Conservation (phyloP, 2,329 filamentous ascomycete species). For the Colletotrichum lindemuthianum region DNA sequence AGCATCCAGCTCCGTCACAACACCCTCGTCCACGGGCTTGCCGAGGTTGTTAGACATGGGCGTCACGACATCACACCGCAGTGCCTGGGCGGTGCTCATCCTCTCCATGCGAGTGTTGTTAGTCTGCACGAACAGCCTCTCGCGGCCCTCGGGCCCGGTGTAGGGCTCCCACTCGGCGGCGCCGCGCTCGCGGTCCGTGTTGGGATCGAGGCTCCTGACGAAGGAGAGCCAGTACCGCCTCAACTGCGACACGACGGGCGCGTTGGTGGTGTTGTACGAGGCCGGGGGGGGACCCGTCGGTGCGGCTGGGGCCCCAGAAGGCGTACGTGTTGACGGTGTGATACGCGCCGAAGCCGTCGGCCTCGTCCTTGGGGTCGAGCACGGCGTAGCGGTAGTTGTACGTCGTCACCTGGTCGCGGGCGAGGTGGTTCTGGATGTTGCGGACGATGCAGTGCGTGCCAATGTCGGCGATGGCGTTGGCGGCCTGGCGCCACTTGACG, state of each 20-base stretch:
- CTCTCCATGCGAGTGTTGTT: conserved; percentile 55
- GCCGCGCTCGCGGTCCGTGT: conserved; percentile 56
- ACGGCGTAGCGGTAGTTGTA: conserved; percentile 80
- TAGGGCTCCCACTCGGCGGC: conserved; percentile 64
- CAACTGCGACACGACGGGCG: conserved; percentile 65
- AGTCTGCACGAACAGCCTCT: conserved; percentile 55
- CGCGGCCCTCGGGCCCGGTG: conserved; percentile 39
- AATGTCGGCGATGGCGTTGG: conserved; percentile 48
- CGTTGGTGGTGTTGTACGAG: conserved; percentile 68
- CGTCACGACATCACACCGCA: conserved; percentile 30
- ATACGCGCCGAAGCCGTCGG: conserved; percentile 68
- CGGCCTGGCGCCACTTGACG: conserved; percentile 50
- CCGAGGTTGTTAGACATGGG: conserved; percentile 31
- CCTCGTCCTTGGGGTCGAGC: conserved; percentile 63
- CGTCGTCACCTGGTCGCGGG: conserved; percentile 46
- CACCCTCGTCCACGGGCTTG: conserved; percentile 27
- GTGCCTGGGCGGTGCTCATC: conserved; percentile 36
- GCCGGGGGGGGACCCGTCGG: conserved; percentile 58
- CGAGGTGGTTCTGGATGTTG: conserved; percentile 43
- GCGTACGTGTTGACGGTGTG: conserved; percentile 75
- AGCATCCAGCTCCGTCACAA: conserved; percentile 32
- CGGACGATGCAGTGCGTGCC: conserved; percentile 50
- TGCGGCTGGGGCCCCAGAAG: conserved; percentile 72
- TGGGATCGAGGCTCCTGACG: conserved; percentile 73
- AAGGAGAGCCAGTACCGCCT: conserved; percentile 82